These are phyloP conservation scores for Brassica carinata DNA, from an alignment of 345 rosid genomes.

Conservation along the genomic window DNA sequence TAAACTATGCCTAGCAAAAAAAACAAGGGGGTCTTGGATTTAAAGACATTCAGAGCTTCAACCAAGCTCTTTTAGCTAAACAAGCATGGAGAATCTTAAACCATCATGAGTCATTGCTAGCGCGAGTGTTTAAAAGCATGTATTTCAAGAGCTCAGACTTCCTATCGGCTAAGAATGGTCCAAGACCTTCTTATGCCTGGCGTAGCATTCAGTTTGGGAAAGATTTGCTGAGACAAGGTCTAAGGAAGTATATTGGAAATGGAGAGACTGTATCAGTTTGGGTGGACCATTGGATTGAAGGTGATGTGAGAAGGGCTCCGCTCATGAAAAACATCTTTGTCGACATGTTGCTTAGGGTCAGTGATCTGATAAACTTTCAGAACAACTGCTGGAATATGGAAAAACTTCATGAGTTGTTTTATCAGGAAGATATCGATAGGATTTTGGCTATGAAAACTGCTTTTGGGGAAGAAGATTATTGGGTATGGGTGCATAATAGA, in stretches of 20 bases:
- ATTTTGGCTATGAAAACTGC: no score
- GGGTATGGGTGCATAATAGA: no score
- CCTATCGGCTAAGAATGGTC: background rate
- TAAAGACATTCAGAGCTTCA: background rate
- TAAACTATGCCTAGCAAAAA: background rate
- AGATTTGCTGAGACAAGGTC: background rate
- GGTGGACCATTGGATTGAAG: background rate
- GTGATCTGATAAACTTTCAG: no score
- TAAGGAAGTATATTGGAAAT: background rate
- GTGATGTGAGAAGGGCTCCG: background rate
- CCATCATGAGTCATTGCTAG: background rate
- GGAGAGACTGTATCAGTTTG: background rate
- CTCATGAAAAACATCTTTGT: no score
- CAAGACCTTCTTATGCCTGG: background rate
- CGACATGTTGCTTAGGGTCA: no score
- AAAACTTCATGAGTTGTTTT: no score
- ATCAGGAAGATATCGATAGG: no score
- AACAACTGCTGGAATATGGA: no score
- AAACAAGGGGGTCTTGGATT: background rate
- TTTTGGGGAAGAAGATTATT: no score
- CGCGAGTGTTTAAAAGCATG: background rate
- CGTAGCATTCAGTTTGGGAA: background rate
- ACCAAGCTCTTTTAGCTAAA: background rate
- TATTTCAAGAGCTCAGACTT: background rate
- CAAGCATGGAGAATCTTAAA: background rate